Conservation (phyloP, 768 basidiomycete species). For the Boletus sp. region DNA sequence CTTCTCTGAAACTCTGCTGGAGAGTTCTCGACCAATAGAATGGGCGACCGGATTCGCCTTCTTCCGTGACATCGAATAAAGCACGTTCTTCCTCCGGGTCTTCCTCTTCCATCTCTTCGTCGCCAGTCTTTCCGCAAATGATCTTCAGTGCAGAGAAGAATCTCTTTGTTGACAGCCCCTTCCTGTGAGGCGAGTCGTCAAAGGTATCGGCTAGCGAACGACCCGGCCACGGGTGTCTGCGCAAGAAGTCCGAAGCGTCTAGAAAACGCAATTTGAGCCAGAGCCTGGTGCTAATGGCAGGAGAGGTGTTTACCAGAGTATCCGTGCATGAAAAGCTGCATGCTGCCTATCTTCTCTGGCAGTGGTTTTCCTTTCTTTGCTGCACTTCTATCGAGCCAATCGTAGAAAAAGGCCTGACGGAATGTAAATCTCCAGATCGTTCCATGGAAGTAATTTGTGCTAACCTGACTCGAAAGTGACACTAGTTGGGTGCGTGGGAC, state of each 20-base stretch:
- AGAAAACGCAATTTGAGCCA: background rate
- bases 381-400: conserved; percentile 82
- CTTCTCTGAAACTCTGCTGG: conserved; percentile 81
- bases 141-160: conserved; percentile 67
- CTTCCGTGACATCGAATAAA: conserved; percentile 64
- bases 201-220: conserved; percentile 81
- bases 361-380: conserved; percentile 80
- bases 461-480: conserved; percentile 69
- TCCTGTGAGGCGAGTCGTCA: conserved; percentile 78
- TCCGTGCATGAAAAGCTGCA: conserved; percentile 86
- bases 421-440: conserved; percentile 1
- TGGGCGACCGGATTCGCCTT: conserved; percentile 48
- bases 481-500: conserved; percentile 86
- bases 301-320: conserved; percentile 52
- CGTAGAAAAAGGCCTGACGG: conserved; percentile 81
- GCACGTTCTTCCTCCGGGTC: conserved; percentile 72
- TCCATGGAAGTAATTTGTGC: conserved; percentile 3
- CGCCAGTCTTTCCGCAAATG: conserved; percentile 82
- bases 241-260: conserved; percentile 88
- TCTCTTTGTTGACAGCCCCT: conserved; percentile 64
- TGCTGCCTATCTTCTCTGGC: conserved; percentile 86
- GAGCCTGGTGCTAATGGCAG: background rate
- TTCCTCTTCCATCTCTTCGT: conserved; percentile 69
- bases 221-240: conserved; percentile 86
- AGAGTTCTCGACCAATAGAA: conserved; percentile 82